phyloP scores from a whole-genome alignment of 1,284 basidiomycete species.

The Xerocomus amazonicus region DNA sequence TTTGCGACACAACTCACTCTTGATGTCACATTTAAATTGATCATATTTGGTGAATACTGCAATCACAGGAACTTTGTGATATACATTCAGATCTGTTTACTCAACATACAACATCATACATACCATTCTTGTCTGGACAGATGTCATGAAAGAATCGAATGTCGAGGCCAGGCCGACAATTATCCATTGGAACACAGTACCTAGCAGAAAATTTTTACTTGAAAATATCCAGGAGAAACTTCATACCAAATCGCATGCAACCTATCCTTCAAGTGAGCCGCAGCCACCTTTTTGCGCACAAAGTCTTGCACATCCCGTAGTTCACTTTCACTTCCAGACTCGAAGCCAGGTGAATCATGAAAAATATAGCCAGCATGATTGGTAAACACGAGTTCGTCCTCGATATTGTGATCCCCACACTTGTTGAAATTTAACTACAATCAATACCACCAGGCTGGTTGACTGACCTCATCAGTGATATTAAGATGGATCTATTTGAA shows the following conservation, averaged over 20 bases:
- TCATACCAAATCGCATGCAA: constrained; percentile 3
- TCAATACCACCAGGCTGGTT: neutral
- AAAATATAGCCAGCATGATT: constrained; percentile 1
- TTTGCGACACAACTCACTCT: neutral
- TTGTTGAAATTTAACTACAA: neutral
- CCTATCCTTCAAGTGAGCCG: neutral
- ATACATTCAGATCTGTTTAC: no score
- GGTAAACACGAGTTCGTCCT: constrained; percentile 3
- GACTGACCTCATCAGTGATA: neutral
- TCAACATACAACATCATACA: neutral
- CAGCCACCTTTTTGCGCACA: no score
- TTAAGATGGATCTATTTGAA: no score
- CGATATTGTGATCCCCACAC: constrained; percentile 3
- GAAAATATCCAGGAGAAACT: neutral
- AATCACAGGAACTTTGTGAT: neutral
- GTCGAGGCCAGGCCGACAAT: neutral
- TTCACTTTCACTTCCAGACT: constrained; percentile 1
- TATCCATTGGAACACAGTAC: constrained; percentile 8
- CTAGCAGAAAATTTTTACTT: neutral
- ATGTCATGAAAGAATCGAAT: neutral
- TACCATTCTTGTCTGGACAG: constrained; percentile 1
- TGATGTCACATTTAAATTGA: constrained; percentile 2
- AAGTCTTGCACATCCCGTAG: constrained; percentile 2
- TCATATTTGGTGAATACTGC: constrained; percentile 10
- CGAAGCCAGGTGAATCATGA: constrained; percentile 4